Conservation (phyloP, 164 flowering plant species). For the Magnolia kwangsiensis region DNA sequence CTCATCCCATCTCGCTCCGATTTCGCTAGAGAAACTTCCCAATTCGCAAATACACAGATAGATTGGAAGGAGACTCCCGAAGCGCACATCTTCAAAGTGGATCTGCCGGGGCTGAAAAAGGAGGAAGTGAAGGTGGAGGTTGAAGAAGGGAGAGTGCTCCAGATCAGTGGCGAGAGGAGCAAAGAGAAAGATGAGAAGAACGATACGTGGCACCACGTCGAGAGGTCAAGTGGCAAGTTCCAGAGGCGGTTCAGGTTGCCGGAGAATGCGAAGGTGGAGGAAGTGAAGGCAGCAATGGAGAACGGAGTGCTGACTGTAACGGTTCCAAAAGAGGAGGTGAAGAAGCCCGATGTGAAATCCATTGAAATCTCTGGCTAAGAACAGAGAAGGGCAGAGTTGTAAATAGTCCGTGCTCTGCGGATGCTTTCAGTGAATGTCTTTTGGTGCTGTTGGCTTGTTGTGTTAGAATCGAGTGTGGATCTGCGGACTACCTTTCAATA, state of each 20-base stretch:
- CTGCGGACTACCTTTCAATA: no score
- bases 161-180: conserved; percentile 34
- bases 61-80: conserved; percentile 48
- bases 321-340: conserved; percentile 30
- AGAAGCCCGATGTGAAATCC: conserved; percentile 24
- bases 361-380: conserved; percentile 21
- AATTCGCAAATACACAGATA: conserved; percentile 17
- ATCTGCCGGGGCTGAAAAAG: conserved; percentile 39
- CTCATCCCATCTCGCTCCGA: no score
- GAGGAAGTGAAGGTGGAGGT: conserved; percentile 42
- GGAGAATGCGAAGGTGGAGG: conserved; percentile 31
- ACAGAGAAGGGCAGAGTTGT: no score
- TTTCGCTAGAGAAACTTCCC: not conserved
- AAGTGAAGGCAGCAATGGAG: conserved; percentile 33
- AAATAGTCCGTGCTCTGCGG: no score
- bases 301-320: conserved; percentile 36
- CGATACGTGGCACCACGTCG: conserved; percentile 30
- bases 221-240: conserved; percentile 36
- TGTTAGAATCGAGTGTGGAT: no score
- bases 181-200: conserved; percentile 22
- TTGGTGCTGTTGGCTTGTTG: no score
- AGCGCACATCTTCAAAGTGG: conserved; percentile 39
- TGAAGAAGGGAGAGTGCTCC: conserved; percentile 34
- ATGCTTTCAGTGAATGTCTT: no score
- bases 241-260: conserved; percentile 37